Evolutionary conservation across 345 rosid genomes (phyloP).

Genomic region (Chamaenerion angustifolium): DNA sequence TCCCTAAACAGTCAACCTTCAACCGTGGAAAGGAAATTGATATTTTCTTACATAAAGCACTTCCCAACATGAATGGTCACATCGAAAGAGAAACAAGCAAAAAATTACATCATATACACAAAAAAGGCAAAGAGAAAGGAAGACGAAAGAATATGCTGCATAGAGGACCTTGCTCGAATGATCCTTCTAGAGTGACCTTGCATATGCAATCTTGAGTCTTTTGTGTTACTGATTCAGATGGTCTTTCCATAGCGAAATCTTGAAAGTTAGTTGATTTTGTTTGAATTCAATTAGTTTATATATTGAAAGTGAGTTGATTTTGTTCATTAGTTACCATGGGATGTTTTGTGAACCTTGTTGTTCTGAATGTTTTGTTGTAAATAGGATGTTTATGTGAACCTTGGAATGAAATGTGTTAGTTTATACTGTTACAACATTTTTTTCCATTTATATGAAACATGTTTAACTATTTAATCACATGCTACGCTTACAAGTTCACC

Average conservation of each 20-base stretch:
- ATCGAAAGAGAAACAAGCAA: slow-evolving; percentile 7
- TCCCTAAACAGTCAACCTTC: not conserved
- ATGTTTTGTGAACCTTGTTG: too few species aligned
- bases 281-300: too few species aligned
- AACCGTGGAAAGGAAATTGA: not conserved
- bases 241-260: slow-evolving; percentile 48
- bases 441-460: too few species aligned
- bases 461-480: too few species aligned
- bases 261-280: slow-evolving; percentile 19
- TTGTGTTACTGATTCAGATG: slow-evolving; percentile 56
- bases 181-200: slow-evolving; percentile 39
- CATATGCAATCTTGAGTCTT: slow-evolving; percentile 44
- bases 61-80: not conserved
- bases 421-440: too few species aligned
- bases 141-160: not conserved
- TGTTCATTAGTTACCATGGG: too few species aligned
- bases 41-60: slow-evolving; percentile 6
- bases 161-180: slow-evolving; percentile 31
- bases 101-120: slow-evolving; percentile 8
- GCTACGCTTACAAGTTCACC: too few species aligned
- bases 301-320: too few species aligned
- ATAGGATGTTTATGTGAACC: too few species aligned
- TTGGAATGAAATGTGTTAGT: too few species aligned
- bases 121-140: slow-evolving; percentile 2
- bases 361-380: too few species aligned